Evolutionary conservation across 768 basidiomycete species (phyloP).

Genomic region (Neoboletus brunneissimus): DNA sequence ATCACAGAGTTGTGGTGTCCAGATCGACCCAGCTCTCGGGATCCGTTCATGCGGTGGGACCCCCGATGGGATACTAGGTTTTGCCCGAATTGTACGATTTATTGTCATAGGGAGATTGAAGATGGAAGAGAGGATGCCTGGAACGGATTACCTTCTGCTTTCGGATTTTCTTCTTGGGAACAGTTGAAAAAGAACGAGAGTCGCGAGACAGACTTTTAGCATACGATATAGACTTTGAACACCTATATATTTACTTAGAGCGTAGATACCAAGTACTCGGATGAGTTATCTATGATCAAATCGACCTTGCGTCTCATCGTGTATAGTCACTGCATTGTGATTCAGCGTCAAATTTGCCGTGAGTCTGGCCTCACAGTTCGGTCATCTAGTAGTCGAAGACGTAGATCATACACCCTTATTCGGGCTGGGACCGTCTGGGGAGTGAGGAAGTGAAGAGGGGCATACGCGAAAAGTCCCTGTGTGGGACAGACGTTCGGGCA

Average conservation of each 20-base stretch:
- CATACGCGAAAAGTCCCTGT: too few relatives aligned
- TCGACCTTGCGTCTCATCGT: not conserved
- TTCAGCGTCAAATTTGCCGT: too few relatives aligned
- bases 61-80: conserved; percentile 21
- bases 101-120: conserved; percentile 26
- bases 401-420: too few relatives aligned
- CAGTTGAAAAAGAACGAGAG: not conserved
- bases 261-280: not conserved
- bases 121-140: conserved; percentile 27
- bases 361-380: too few relatives aligned
- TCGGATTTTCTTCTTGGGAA: conserved; percentile 19
- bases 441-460: too few relatives aligned
- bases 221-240: not conserved
- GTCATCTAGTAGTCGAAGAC: too few relatives aligned
- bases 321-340: too few relatives aligned
- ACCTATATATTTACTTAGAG: conserved; percentile 3
- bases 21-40: conserved; percentile 18
- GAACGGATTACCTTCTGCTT: conserved; percentile 18
- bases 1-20: conserved; percentile 22
- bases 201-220: conserved; percentile 8
- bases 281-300: not conserved
- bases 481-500: too few relatives aligned
- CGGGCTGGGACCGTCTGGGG: too few relatives aligned
- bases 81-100: conserved; percentile 17
- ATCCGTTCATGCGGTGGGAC: conserved; percentile 25